Conservation (phyloP, 2,329 filamentous ascomycete genomes). For the Geosmithia putterillii region DNA sequence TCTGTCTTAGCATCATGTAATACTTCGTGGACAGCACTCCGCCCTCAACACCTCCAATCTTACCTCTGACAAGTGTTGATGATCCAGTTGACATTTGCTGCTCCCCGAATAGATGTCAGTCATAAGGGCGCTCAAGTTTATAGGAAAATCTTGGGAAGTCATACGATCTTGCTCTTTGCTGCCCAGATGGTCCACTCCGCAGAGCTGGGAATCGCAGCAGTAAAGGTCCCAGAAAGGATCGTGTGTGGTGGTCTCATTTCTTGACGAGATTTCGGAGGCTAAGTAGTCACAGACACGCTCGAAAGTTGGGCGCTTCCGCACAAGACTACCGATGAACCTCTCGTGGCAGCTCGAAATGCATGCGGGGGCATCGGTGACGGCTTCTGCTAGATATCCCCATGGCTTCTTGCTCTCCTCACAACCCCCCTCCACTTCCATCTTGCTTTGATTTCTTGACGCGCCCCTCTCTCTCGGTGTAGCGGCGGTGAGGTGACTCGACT, state of each 20-base stretch:
- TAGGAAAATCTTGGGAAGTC: slow-evolving; percentile 5
- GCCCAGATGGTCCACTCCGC: slow-evolving; percentile 28
- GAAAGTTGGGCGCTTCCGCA: slow-evolving; percentile 15
- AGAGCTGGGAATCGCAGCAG: slow-evolving; percentile 37
- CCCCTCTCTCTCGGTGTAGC: not conserved
- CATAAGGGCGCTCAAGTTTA: not conserved
- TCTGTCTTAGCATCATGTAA: not conserved
- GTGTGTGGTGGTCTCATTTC: slow-evolving; percentile 7
- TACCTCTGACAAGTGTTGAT: slow-evolving; percentile 40
- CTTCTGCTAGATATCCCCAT: slow-evolving; percentile 16
- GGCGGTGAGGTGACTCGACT: not conserved
- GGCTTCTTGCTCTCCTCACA: slow-evolving; percentile 4
- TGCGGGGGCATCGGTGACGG: slow-evolving; percentile 15
- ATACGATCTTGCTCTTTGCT: slow-evolving; percentile 29
- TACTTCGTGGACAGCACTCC: no score
- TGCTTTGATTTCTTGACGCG: not conserved
- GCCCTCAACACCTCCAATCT: slow-evolving; percentile 9
- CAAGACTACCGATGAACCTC: slow-evolving; percentile 16
- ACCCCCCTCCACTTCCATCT: not conserved
- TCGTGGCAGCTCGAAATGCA: slow-evolving; percentile 21
- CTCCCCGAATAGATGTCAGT: not conserved
- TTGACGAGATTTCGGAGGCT: slow-evolving; percentile 10
- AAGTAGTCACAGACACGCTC: slow-evolving; percentile 13
- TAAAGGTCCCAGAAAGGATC: slow-evolving; percentile 31
- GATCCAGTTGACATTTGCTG: slow-evolving; percentile 38